A percentile compares a stretch with the other conserved stretches of the same genome.
These are phyloP conservation scores for Cymodocea nodosa DNA, from an alignment of 116 monocot genomes.

Conservation along the genomic window DNA sequence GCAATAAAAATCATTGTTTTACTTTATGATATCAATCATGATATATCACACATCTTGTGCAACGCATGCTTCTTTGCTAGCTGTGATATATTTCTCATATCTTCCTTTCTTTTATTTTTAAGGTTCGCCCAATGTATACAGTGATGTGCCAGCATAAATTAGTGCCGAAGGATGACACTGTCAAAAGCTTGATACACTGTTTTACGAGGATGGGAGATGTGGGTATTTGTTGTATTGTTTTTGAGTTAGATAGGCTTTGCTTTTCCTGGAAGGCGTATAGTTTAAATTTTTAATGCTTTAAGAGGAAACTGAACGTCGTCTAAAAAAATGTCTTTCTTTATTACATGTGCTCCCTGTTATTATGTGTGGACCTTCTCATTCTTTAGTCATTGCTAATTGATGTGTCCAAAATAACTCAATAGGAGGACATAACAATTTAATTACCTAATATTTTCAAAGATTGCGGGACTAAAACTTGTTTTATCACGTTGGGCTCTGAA, in stretches of 20 bases:
- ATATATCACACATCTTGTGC: too few relatives aligned
- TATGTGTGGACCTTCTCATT: too few relatives aligned
- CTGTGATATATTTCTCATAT: neutral
- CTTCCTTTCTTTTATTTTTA: neutral
- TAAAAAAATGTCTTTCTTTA: too few relatives aligned
- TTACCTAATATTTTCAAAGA: too few relatives aligned
- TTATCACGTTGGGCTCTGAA: too few relatives aligned
- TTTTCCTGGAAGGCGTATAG: neutral
- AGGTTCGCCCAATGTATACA: conserved; percentile 59
- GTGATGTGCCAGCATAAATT: conserved; percentile 43
- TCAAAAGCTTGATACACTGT: conserved; percentile 58
- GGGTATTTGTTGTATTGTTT: conserved; percentile 12
- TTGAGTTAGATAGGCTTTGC: neutral
- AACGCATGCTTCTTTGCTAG: neutral
- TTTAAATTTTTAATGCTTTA: neutral
- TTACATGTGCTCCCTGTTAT: too few relatives aligned
- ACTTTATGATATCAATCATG: neutral
- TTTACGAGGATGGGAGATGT: conserved; percentile 74
- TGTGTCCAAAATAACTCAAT: too few relatives aligned
- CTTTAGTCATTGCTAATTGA: too few relatives aligned
- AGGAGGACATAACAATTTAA: too few relatives aligned
- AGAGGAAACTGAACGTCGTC: neutral
- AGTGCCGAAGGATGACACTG: conserved; percentile 28
- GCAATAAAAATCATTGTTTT: neutral
- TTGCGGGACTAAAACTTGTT: too few relatives aligned